Evolutionary conservation across 2,329 filamentous ascomycete species (phyloP), one percentile per base, ranked within the genome.

Genomic region (Gliomastix tumulicola): DNA sequence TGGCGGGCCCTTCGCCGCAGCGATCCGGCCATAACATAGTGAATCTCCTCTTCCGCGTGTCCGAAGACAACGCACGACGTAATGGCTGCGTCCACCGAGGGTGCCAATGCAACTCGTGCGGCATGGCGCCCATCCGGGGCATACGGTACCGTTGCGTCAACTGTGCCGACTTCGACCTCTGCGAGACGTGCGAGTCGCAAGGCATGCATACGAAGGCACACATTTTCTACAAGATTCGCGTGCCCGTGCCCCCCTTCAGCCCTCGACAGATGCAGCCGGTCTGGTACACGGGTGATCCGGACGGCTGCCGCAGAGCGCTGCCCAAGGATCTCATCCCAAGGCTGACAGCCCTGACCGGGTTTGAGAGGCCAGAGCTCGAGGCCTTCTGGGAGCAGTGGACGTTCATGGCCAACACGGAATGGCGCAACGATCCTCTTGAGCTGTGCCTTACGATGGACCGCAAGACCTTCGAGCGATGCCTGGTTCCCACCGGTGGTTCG

Each of bases 371-470:
- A 3, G 88, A 94, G 57, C 68, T 98, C 6, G 90, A 97, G 60
- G 90, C 89, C 7, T 77, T 94, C 30, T 97, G 89, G 82, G 90
- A 97, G 53, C 90, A 97, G 54, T 98, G 94, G 74, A 89, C 86
- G 6, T 96, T 89, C 56, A 82, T 96, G 60, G 90, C 90, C 30
- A 90, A 85, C 46, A 82, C 82, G 6, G 82, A 90, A 54, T 95
- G 84, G 83, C 66, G 78, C 22, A 76, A 83, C 15, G 90, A 97
- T 53, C 85, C 88, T 0, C 80, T 85, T 48, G 74, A 81, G 17
- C 71, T 96, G 30, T 70, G 75, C 38, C 71, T 90, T 48, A 92
- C 88, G 22, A 94, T 97, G 68, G 89, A 97, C 54, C 80, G 88
- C 42, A 84, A 84, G 58, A 94, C 88, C 0, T 98, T 98, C 60